Base-by-base conservation (phyloP, 192 early-diverging fungal genomes). In the Spizellomyces sp. region DNA sequence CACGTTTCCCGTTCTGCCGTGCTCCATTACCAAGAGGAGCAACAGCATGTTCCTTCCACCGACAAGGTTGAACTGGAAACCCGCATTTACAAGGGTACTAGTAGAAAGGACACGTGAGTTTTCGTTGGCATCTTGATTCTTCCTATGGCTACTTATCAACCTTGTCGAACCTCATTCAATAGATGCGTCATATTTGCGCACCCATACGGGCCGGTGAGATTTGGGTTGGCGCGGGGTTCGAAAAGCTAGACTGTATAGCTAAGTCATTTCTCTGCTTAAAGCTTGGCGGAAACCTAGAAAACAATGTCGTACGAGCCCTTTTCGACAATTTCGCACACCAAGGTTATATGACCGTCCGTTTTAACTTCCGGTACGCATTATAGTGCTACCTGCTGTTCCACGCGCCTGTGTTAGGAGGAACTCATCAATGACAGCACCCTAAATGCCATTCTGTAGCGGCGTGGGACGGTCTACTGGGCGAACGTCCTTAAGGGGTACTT, bases 201-300 rank as follows among this genome's bases (percentile, higher is more conserved):
- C 58, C 78, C 78, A 0, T 79, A 79, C 41, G 73, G 73, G 5
- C 78, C 78, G 43, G 71, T 73, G 60, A 19, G 69, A 9, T 27
- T 46, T 66, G 64, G 12, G 12, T 5, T 36, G 6, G 6, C 9
- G 36, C 9, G 61, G 41, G 27, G 3, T 36, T 36, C 27, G 27
- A 36, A 36, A 36, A 36, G 3, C 3, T 36, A 19, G 41, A 62
- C 61, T 36, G n/a, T 62, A 43, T 8, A 36, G 41, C 42, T 22
- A 43, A 62, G 48, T 36, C n/a, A n/a, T 6, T 9, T 17, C 21
- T 62, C 61, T 19, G 5, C 12, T 54, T 36, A 3, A 36, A 73
- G 65, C 62, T 79, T 9, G 78, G 78, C 14, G 78, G 78, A 45
- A 73, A 79, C 61, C 15, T 71, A 8, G 62, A 79, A n/a, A 79